These are phyloP conservation scores for Anthracocystis walkeri DNA, from an alignment of 1,284 basidiomycete species.

Conservation along the genomic window DNA sequence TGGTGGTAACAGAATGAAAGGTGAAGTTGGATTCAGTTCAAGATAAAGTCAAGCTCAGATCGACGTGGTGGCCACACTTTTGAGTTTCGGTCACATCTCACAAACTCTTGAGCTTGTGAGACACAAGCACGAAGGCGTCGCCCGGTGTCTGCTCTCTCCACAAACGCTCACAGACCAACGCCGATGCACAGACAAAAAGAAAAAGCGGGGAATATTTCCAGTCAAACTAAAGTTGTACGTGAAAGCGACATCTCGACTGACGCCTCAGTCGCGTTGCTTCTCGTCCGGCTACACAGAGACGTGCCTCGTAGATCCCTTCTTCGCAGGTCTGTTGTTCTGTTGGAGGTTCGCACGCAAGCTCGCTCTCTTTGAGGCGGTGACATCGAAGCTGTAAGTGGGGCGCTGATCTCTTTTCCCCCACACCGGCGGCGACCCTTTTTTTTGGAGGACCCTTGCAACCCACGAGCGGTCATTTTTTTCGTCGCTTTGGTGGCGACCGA, in stretches of 20 bases:
- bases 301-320: neutral
- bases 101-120: no score
- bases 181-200: neutral
- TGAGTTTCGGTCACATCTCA: no score
- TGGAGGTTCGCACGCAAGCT: neutral
- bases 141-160: no score
- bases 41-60: neutral
- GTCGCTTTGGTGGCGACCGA: neutral
- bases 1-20: neutral
- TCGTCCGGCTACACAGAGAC: neutral
- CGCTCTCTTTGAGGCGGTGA: neutral
- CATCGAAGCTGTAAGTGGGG: neutral
- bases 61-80: neutral
- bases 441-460: slow-evolving; percentile 8
- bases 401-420: neutral
- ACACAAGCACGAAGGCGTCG: no score
- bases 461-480: neutral
- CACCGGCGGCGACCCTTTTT: neutral
- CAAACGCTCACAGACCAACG: slow-evolving; percentile 1
- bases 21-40: neutral
- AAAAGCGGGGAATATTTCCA: neutral
- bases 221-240: neutral
- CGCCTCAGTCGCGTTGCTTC: neutral
- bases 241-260: slow-evolving; percentile 2
- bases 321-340: neutral